A percentile compares a stretch with the other conserved stretches of the same genome.
These are phyloP conservation scores for Tolypocladium endophyticum DNA, from an alignment of 2,329 filamentous ascomycete genomes.

Conservation along the genomic window DNA sequence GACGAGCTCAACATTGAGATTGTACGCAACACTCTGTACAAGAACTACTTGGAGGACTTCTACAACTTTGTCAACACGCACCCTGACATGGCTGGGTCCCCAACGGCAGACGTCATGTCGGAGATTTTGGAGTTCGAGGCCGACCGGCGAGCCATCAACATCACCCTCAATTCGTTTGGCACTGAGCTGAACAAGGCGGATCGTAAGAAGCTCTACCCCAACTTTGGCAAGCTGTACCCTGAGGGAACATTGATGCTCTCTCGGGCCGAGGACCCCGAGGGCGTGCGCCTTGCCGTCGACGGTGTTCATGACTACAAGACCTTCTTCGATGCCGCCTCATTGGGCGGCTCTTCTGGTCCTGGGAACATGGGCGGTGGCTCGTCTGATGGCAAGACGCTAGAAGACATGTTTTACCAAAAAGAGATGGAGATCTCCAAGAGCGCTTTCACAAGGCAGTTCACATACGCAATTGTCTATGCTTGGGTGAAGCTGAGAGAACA, in stretches of 20 bases:
- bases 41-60: conserved; percentile 99
- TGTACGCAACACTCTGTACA: conserved; percentile 95
- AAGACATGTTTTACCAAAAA: conserved; percentile 98
- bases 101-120: conserved; percentile 88
- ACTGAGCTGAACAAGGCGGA: conserved; percentile 91
- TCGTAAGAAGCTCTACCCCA: conserved; percentile 91
- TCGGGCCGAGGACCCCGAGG: conserved; percentile 87
- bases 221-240: conserved; percentile 81
- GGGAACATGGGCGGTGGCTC: conserved; percentile 79
- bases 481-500: conserved; percentile 98
- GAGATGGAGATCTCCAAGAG: conserved; percentile 98
- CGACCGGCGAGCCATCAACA: conserved; percentile 94
- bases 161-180: conserved; percentile 96
- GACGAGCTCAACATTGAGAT: conserved; percentile 99
- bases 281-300: conserved; percentile 86
- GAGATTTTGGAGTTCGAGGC: conserved; percentile 96
- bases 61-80: conserved; percentile 88
- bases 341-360: conserved; percentile 59
- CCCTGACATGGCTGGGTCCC: conserved; percentile 75
- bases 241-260: conserved; percentile 94
- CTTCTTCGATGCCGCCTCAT: conserved; percentile 87
- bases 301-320: conserved; percentile 87
- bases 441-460: conserved; percentile 93
- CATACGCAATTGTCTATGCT: conserved; percentile 86
- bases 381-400: conserved; percentile 76